phyloP scores from a whole-genome alignment of 345 rosid species.

The Ricinus communis region DNA sequence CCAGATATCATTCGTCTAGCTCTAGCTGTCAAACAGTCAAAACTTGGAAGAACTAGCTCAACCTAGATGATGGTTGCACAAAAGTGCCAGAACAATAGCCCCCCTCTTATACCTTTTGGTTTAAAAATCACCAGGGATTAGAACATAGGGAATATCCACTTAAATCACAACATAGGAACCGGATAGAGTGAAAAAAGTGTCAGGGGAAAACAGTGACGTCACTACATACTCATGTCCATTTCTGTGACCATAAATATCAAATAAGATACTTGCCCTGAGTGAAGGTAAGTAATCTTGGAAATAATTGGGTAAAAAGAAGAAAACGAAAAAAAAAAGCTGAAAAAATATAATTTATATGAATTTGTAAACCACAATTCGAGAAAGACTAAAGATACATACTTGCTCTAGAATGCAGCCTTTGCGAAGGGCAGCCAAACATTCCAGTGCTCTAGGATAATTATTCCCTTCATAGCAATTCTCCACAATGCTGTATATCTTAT shows the following conservation, averaged over 20 bases:
- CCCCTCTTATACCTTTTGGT: background rate
- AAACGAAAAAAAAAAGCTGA: background rate
- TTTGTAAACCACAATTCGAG: background rate
- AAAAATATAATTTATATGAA: no score
- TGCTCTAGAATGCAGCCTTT: slow-evolving; percentile 87
- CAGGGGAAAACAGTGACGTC: background rate
- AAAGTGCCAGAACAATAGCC: background rate
- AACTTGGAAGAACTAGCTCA: background rate
- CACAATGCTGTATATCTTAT: slow-evolving; percentile 48
- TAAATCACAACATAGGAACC: background rate
- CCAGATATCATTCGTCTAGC: background rate
- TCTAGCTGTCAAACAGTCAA: background rate
- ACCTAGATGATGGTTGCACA: background rate
- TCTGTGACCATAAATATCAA: background rate
- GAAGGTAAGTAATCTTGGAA: background rate
- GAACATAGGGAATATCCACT: no score
- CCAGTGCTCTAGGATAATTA: slow-evolving; percentile 50
- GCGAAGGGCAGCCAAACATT: slow-evolving; percentile 65
- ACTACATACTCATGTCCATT: background rate
- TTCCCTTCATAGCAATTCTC: slow-evolving; percentile 42
- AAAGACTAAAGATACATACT: slow-evolving; percentile 34
- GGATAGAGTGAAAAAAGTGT: background rate
- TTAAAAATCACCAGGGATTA: background rate
- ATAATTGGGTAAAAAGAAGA: no score
- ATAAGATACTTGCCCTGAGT: background rate